phyloP scores from a whole-genome alignment of 805 yeast genomes.

The Millerozyma acaciae region DNA sequence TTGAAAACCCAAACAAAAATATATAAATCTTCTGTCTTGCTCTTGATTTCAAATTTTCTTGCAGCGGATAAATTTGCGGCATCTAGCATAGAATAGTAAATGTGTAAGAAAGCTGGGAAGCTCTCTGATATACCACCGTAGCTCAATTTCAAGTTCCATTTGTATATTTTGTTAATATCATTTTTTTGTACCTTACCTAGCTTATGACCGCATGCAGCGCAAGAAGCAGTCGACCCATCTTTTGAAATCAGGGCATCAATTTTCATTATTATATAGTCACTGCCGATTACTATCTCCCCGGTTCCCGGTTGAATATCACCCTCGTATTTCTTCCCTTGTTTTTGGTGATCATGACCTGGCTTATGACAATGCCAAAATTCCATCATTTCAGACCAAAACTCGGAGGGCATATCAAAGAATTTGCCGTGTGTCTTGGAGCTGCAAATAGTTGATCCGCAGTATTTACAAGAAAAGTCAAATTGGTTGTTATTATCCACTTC shows the following conservation, averaged over 20 bases:
- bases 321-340: too few relatives aligned
- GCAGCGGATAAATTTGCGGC: conserved; percentile 36
- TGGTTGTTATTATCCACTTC: conserved; percentile 14
- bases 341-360: conserved; percentile 43
- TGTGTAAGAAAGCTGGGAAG: conserved; percentile 33
- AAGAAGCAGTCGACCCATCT: too few relatives aligned
- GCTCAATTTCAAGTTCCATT: conserved; percentile 50
- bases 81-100: conserved; percentile 38
- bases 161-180: conserved; percentile 25
- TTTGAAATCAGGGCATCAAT: too few relatives aligned
- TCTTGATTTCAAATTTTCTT: conserved; percentile 25
- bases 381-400: conserved; percentile 91
- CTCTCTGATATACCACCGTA: conserved; percentile 16
- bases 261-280: too few relatives aligned
- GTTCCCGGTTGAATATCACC: too few relatives aligned
- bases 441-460: conserved; percentile 27
- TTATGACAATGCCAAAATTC: conserved; percentile 98
- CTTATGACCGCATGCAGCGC: too few relatives aligned
- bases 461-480: conserved; percentile 28
- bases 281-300: too few relatives aligned
- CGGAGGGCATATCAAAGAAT: conserved; percentile 77
- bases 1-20: conserved; percentile 34
- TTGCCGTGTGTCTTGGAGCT: conserved; percentile 25
- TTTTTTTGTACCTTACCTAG: conserved; percentile 13
- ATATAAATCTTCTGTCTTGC: conserved; percentile 5